Percentiles rank a stretch among this genome's conserved stretches.
These are phyloP conservation scores for Tephrocybe sp. DNA, from an alignment of 768 basidiomycete species.

Conservation along the genomic window DNA sequence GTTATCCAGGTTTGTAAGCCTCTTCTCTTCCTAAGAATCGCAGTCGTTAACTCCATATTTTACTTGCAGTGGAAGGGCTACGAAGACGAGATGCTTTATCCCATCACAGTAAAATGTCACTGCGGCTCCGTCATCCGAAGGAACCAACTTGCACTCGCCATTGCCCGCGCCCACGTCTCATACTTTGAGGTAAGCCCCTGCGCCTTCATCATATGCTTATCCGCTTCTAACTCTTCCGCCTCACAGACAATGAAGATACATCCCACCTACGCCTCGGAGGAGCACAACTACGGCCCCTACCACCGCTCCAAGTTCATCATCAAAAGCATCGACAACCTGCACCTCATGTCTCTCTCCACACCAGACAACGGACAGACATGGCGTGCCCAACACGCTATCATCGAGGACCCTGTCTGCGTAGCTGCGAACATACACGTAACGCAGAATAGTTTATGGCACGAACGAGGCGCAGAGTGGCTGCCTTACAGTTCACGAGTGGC, in stretches of 20 bases:
- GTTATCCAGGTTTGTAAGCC: slow-evolving; percentile 1
- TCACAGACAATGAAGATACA: neutral
- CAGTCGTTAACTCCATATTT: neutral
- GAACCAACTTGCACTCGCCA: slow-evolving; percentile 1
- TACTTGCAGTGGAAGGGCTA: slow-evolving; percentile 1
- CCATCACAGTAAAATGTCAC: slow-evolving; percentile 2
- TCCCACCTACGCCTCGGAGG: neutral
- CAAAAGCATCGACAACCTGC: neutral
- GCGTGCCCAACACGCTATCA: slow-evolving; percentile 2
- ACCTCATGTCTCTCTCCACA: slow-evolving; percentile 2
- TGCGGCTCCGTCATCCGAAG: slow-evolving; percentile 5
- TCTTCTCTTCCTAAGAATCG: too few species aligned
- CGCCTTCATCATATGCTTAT: neutral
- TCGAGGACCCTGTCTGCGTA: neutral
- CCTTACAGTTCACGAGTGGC: neutral
- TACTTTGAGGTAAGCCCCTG: neutral
- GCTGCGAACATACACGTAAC: neutral
- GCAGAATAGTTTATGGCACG: neutral
- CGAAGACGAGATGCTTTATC: neutral
- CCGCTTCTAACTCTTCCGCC: neutral
- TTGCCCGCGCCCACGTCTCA: slow-evolving; percentile 1
- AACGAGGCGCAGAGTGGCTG: neutral
- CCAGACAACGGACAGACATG: neutral
- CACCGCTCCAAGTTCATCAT: slow-evolving; percentile 6
- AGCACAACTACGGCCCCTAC: neutral